Base-by-base conservation (phyloP, 2,329 filamentous ascomycete genomes). In the Trichoderma pleuroti region DNA sequence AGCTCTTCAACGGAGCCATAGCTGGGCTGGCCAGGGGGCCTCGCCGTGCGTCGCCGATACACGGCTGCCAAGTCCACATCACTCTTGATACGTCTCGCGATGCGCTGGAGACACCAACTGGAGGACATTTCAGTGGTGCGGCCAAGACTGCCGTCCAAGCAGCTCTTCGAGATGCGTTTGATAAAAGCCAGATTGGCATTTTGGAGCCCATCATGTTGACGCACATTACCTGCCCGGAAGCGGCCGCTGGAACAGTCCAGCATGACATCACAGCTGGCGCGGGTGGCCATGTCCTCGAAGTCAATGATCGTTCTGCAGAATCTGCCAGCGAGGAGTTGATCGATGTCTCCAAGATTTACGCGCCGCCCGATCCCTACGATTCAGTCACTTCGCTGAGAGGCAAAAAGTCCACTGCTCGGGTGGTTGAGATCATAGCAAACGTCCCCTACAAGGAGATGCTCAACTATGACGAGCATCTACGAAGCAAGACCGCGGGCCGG, bases 391-490 rank as follows among this genome's bases (percentile, higher is more conserved):
- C 84, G 78, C 84, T 82, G 76, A 84, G 82, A 56, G 83, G 84
- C 52, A 86, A 85, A 77, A 85, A 83, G 75, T 84, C 81, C 46
- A 82, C 81, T 39, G 81, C 82, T 69, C 82, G 84, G 59, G 85
- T 83, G 82, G 83, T 86, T 71, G 86, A 91, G 63, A 93, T 99
- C 74, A 90, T 91, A 12, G 96, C 94, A 26, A 90, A 92, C 76
- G 95, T 98, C 32, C 96, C 96, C 36, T 85, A 98, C 76, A 97
- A 96, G 82, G 95, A 98, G 81, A 98, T 98, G 93, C 91, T 98
- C 42, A 93, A 95, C 54, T 99, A 98, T 80, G 85, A 98, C 75
- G 93, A 93, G 79, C 93, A 97, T 78, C 82, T 99, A 73, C 86
- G 96, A 66, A 94, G 93, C 81, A 86, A 97, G 83, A 99, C 95